Percentiles rank a stretch among this genome's conserved stretches.
phyloP scores from a whole-genome alignment of 1,284 basidiomycete genomes.

The Gymnopus androsaceus region DNA sequence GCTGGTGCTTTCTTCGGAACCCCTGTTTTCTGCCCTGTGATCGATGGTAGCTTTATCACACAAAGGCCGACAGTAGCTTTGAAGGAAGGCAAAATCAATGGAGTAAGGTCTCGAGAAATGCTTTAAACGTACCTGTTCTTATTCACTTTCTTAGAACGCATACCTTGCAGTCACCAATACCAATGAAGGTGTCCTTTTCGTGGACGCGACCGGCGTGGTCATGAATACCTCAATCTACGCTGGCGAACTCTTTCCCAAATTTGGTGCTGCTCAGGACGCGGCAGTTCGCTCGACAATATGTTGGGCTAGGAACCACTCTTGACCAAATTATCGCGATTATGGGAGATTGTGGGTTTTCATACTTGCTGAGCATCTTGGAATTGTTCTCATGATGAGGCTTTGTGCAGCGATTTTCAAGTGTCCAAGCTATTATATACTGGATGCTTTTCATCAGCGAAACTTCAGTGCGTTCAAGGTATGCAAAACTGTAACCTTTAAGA shows the following conservation, averaged over 20 bases:
- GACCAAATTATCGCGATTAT: slow-evolving; percentile 26
- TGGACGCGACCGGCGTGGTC: slow-evolving; percentile 22
- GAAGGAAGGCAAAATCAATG: slow-evolving; percentile 29
- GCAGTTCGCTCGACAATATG: slow-evolving; percentile 21
- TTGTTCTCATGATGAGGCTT: neutral
- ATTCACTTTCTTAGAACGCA: slow-evolving; percentile 19
- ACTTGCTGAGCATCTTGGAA: neutral
- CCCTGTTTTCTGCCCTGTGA: slow-evolving; percentile 34
- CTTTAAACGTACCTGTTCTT: neutral
- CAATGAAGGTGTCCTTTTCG: slow-evolving; percentile 35
- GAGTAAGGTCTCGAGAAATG: slow-evolving; percentile 26
- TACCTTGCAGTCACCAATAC: slow-evolving; percentile 34
- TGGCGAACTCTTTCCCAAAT: slow-evolving; percentile 27
- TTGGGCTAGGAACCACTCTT: slow-evolving; percentile 18
- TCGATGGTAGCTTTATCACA: slow-evolving; percentile 37
- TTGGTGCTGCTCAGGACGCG: slow-evolving; percentile 20
- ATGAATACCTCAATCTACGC: slow-evolving; percentile 25
- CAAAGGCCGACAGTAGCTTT: slow-evolving; percentile 35
- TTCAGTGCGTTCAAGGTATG: slow-evolving; percentile 14
- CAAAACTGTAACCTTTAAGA: neutral
- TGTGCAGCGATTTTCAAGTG: slow-evolving; percentile 25
- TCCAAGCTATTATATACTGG: slow-evolving; percentile 21
- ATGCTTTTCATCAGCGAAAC: slow-evolving; percentile 13
- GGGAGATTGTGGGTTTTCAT: slow-evolving; percentile 13
- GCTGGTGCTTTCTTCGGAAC: slow-evolving; percentile 33